A percentile compares a stretch with the other conserved stretches of the same genome.
Conservation (phyloP, 257 asterid species). For the Solanum peruvianum region DNA sequence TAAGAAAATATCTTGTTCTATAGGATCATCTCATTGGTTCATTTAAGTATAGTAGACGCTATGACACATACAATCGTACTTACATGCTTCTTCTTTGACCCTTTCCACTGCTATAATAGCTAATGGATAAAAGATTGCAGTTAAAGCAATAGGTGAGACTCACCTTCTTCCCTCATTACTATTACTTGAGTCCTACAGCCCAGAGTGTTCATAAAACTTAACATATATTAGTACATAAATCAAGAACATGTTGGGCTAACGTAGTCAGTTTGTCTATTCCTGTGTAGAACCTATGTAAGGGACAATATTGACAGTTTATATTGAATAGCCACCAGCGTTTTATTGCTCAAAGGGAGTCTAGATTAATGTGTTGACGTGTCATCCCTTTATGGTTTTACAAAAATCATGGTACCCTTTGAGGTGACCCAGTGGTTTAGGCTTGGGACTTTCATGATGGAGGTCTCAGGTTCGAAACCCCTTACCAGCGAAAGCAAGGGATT, state of each 20-base stretch:
- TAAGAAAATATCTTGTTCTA: neutral
- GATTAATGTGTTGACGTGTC: neutral
- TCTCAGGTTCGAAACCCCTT: neutral
- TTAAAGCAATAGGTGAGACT: neutral
- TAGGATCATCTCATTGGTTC: neutral
- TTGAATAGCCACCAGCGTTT: neutral
- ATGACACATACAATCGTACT: neutral
- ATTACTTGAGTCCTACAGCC: neutral
- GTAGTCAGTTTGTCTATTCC: neutral
- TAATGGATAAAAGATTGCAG: neutral
- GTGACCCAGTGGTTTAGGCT: neutral
- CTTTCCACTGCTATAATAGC: neutral
- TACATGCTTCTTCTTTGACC: neutral
- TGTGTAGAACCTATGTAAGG: neutral
- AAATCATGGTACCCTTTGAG: neutral
- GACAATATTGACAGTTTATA: neutral
- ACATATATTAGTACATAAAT: neutral
- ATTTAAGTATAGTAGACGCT: neutral
- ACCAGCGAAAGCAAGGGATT: neutral
- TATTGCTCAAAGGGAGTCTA: neutral
- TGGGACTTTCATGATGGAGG: neutral
- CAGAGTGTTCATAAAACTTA: neutral
- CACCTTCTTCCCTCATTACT: neutral
- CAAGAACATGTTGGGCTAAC: neutral
- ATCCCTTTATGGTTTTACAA: neutral